Evolutionary conservation across 768 basidiomycete species (phyloP).

Genomic region (Pleurotus giganteus): DNA sequence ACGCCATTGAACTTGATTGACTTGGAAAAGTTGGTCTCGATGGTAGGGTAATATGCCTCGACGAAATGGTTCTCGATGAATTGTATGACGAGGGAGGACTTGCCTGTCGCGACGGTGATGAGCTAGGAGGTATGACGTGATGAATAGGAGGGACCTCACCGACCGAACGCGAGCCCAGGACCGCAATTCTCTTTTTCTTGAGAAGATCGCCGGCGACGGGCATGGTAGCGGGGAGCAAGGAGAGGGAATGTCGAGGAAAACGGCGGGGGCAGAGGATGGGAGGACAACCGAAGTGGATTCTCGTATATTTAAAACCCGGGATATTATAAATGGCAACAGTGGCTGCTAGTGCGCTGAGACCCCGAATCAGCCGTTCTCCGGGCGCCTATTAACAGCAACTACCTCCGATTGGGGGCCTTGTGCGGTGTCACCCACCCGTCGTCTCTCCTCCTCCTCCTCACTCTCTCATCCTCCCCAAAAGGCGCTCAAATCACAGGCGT

Average conservation of each 20-base stretch:
- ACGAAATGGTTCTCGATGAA: slow-evolving; percentile 92
- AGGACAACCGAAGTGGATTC: slow-evolving; percentile 10
- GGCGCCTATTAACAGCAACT: slow-evolving; percentile 1
- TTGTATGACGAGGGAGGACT: slow-evolving; percentile 90
- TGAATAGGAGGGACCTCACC: slow-evolving; percentile 47
- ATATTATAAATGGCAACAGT: slow-evolving; percentile 8
- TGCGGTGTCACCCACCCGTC: background rate
- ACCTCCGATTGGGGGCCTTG: slow-evolving; percentile 1
- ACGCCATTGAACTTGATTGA: slow-evolving; percentile 83
- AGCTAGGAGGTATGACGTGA: slow-evolving; percentile 12
- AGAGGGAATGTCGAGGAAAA: background rate
- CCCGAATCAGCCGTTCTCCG: background rate
- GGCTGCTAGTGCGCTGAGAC: slow-evolving; percentile 3
- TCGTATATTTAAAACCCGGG: slow-evolving; percentile 8
- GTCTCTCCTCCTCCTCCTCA: background rate
- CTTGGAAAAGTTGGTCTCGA: slow-evolving; percentile 87
- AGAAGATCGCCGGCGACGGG: slow-evolving; percentile 26
- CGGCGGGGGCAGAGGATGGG: slow-evolving; percentile 10
- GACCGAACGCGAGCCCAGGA: slow-evolving; percentile 85
- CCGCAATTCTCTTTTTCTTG: slow-evolving; percentile 87
- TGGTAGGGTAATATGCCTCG: slow-evolving; percentile 94
- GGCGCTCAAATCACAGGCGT: slow-evolving; percentile 7
- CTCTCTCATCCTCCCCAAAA: background rate
- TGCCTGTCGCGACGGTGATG: slow-evolving; percentile 52
- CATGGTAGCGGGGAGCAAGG: slow-evolving; percentile 3